These are phyloP conservation scores for Carex kokanica DNA, from an alignment of 176 grass and related monocot genomes.

Conservation along the genomic window DNA sequence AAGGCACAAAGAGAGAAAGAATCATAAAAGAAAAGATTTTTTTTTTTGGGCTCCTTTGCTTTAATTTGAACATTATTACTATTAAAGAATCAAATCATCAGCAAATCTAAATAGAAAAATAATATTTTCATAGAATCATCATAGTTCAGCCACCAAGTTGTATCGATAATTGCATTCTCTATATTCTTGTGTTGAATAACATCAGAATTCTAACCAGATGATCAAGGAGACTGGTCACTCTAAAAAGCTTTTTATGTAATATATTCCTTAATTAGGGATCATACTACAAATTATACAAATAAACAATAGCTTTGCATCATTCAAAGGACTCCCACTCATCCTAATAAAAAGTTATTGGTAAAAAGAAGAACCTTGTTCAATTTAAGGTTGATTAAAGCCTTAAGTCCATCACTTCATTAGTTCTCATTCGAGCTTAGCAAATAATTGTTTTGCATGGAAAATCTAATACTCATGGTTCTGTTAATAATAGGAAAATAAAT, in stretches of 20 bases:
- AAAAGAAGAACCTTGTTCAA: background rate
- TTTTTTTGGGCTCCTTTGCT: background rate
- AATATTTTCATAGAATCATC: background rate
- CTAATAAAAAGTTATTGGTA: slow-evolving; percentile 12
- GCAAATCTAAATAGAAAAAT: background rate
- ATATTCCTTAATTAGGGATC: background rate
- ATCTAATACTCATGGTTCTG: background rate
- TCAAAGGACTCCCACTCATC: background rate
- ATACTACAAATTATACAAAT: background rate
- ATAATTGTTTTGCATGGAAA: background rate
- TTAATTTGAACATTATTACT: background rate
- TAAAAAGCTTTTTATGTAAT: background rate
- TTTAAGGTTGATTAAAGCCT: background rate
- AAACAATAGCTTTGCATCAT: background rate
- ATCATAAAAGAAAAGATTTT: background rate
- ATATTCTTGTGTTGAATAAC: background rate
- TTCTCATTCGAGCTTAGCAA: background rate
- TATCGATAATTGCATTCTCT: background rate
- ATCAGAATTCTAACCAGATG: background rate
- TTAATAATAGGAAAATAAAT: background rate
- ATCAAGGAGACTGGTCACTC: background rate
- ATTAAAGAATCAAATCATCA: background rate
- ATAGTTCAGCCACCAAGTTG: background rate
- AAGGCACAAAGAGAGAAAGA: background rate
- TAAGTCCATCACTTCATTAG: background rate